Evolutionary conservation across 1,284 basidiomycete species (phyloP), one percentile per base, ranked within the genome.

Genomic region (Ganoderma meredithae): DNA sequence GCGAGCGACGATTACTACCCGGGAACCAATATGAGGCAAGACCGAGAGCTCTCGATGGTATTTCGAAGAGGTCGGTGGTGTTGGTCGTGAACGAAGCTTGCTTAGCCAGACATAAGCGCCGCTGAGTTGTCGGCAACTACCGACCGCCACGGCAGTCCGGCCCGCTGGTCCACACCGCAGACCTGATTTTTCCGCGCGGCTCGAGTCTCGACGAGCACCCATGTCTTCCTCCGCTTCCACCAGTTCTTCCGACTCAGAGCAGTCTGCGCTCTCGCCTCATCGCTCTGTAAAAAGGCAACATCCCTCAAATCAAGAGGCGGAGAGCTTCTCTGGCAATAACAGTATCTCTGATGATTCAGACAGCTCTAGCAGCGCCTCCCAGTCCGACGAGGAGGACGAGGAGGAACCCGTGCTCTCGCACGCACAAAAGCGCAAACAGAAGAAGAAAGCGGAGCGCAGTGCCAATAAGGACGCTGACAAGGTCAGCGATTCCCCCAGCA

Each of bases 391-490:
- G 31, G 73, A 74, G 55, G 67, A 71, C 10, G 66, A 74, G 15
- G 71, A 72, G 2, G 60, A 74, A 8, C 83, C 85, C 22, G 88
- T 87, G 5, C 84, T 93, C 66, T 94, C 92, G 2, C 92, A 93
- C 77, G 90, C 90, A 13, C 90, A 92, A 77, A 85, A 84, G 68
- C 84, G 92, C 56, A 83, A 84, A 62, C 86, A 88, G 78, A 91
- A 88, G 80, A 87, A 84, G 77, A 84, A 82, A 68, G 81, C 83
- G 65, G 78, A 83, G 65, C 75, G 78, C 53, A 61, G 64, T 9
- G 62, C 66, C 1, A 64, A 44, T 27, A 58, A 64, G 19, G 49
- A 49, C 17, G 62, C 31, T 4, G 59, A 2, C 0, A 3, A 44
- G 5, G 66, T 15, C 17, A 53, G 47, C 19, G 61, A 64, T 10